These are phyloP conservation scores for Wickerhamiella shivajii DNA, from an alignment of 805 yeast genomes.

Conservation along the genomic window DNA sequence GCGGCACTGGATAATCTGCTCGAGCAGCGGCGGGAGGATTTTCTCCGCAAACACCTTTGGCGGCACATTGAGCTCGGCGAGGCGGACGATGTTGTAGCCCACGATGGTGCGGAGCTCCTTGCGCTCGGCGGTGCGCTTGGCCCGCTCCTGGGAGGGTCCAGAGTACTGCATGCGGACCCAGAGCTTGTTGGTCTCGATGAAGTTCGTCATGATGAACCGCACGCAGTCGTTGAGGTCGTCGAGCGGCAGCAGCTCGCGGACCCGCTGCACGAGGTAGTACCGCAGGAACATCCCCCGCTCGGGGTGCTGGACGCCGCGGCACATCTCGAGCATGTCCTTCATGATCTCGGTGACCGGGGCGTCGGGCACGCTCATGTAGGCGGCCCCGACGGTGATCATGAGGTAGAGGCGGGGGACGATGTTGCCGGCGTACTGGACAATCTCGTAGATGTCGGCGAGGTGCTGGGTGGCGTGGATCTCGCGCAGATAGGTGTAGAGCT, in stretches of 20 bases:
- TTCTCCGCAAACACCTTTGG: slow-evolving; percentile 29
- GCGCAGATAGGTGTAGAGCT: slow-evolving; percentile 47
- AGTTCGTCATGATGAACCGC: slow-evolving; percentile 68
- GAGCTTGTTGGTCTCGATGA: slow-evolving; percentile 92
- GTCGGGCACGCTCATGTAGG: slow-evolving; percentile 61
- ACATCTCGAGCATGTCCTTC: slow-evolving; percentile 96
- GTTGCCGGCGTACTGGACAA: slow-evolving; percentile 87
- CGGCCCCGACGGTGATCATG: slow-evolving; percentile 91
- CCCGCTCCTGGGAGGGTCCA: slow-evolving; percentile 76
- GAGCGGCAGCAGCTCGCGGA: slow-evolving; percentile 47
- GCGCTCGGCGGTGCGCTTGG: slow-evolving; percentile 61
- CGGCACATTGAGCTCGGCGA: slow-evolving; percentile 74
- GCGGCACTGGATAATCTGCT: slow-evolving; percentile 83
- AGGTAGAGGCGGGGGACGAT: slow-evolving; percentile 82
- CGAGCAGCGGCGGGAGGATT: slow-evolving; percentile 67
- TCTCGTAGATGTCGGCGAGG: slow-evolving; percentile 78
- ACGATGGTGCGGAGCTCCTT: slow-evolving; percentile 81
- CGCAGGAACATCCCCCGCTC: slow-evolving; percentile 80
- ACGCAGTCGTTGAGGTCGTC: slow-evolving; percentile 47
- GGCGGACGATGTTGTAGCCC: slow-evolving; percentile 80
- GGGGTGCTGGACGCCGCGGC: slow-evolving; percentile 93
- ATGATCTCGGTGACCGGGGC: slow-evolving; percentile 75
- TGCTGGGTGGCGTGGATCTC: slow-evolving; percentile 57
- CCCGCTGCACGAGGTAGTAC: slow-evolving; percentile 74
- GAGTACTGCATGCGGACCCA: slow-evolving; percentile 97